Conservation (phyloP, 192 early-diverging fungal genomes). For the Dissophora globulifera region DNA sequence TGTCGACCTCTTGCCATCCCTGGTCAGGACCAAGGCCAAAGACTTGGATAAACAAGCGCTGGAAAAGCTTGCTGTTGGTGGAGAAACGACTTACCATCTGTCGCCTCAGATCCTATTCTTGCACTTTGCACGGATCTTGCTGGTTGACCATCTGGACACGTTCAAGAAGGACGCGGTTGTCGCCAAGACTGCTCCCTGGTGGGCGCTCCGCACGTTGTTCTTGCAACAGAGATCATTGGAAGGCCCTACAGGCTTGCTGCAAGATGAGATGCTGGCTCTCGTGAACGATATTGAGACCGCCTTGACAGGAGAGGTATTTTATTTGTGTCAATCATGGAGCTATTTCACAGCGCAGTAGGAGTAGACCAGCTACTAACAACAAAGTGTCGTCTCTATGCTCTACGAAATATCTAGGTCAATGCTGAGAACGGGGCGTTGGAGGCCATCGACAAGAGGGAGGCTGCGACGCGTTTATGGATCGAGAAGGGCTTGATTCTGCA, state of each 20-base stretch:
- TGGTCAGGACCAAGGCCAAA: conserved; percentile 31
- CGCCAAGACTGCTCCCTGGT: conserved; percentile 70
- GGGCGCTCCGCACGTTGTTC: conserved; percentile 77
- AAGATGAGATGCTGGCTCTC: conserved; percentile 55
- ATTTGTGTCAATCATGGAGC: too few relatives aligned
- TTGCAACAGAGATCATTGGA: conserved; percentile 79
- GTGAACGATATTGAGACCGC: conserved; percentile 24
- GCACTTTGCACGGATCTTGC: conserved; percentile 69
- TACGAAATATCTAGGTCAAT: too few relatives aligned
- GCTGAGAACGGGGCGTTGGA: conserved; percentile 24
- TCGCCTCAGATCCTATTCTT: conserved; percentile 76
- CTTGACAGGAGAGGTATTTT: conserved; percentile 32
- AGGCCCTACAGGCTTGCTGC: conserved; percentile 69
- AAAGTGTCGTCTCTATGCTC: too few relatives aligned
- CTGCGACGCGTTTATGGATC: conserved; percentile 73
- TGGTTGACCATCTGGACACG: conserved; percentile 63
- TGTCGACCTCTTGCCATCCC: conserved; percentile 66
- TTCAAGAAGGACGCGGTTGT: conserved; percentile 26
- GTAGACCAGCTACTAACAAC: too few relatives aligned
- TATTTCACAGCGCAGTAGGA: too few relatives aligned
- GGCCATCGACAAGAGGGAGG: conserved; percentile 49
- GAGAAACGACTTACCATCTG: conserved; percentile 88
- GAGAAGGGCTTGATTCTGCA: conserved; percentile 85
- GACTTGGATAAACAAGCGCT: conserved; percentile 61
- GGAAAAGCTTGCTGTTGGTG: conserved; percentile 72